Evolutionary conservation across 2,329 filamentous ascomycete genomes (phyloP), one percentile per base, ranked within the genome.

Genomic region (Xylaria hypoxylon): DNA sequence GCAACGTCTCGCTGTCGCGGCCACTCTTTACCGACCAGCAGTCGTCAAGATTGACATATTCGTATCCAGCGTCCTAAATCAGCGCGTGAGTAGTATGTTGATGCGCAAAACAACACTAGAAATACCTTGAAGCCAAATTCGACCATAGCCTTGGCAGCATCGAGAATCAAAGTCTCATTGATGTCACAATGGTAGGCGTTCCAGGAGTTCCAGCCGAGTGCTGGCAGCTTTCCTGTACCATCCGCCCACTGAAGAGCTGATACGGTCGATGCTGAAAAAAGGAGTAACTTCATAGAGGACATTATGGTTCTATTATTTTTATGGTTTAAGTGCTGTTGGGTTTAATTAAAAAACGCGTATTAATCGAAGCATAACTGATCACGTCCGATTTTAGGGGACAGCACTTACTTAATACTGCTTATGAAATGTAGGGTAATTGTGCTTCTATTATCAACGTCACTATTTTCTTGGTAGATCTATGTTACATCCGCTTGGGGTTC

Each of bases 31-130:
- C 69, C 7, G 81, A 81, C 85, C 84, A 91, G 77, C 88, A 90
- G 73, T 90, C 89, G 75, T 90, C 87, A 64, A 87, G 83, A 65
- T 87, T 86, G 62, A 89, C 82, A 61, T 89, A 88, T 22, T 83
- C 76, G 72, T 89, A 89, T 1, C 87, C 87, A 3, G 82, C 79
- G 45, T 85, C 83, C 73, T 82, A 81, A 13, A 33, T 86, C 79
- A 2, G 83, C 10, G 19, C 5, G 10, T 60, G 4, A 70, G 33
- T 10, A 53, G 33, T 35, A 35, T 52, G 28, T 15, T 22, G 15
- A 24, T 47, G 11, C 19, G 2, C 3, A 17, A 22, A 8, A 3
- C 11, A 6, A 22, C 1, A 0, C 24, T 5, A 26, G 11, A 40
- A 33, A 15, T 66, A 68, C 86, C 2, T 83, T 78, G 8, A 81